These are phyloP conservation scores for Quercus rubra DNA, from an alignment of 306 rosid species.

Conservation along the genomic window DNA sequence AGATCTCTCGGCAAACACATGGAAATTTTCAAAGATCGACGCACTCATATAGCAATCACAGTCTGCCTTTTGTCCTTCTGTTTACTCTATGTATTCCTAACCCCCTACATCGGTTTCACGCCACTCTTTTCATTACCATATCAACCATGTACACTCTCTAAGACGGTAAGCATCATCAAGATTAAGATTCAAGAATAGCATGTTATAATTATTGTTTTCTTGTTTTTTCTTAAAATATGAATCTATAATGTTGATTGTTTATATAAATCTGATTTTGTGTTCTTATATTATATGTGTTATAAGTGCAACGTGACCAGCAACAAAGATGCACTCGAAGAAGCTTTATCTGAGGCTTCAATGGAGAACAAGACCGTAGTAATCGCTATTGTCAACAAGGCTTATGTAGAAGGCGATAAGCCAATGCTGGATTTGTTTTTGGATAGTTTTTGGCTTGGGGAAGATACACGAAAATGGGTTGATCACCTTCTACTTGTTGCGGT, in stretches of 20 bases:
- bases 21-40: neutral
- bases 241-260: neutral
- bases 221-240: neutral
- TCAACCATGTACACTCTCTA: neutral
- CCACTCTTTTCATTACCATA: neutral
- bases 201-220: neutral
- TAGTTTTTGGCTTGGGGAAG: conserved; percentile 33
- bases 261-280: neutral
- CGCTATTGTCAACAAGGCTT: conserved; percentile 26
- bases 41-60: neutral
- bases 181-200: too few species aligned
- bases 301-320: neutral
- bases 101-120: neutral
- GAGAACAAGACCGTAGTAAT: conserved; percentile 19
- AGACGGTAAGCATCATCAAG: neutral
- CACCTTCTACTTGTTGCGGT: conserved; percentile 27
- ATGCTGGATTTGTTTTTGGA: conserved; percentile 34
- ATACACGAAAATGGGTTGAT: conserved; percentile 10
- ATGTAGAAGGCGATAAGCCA: conserved; percentile 23
- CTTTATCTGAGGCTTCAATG: conserved; percentile 19
- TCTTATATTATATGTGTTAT: neutral
- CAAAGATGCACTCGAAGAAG: conserved; percentile 14
- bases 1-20: neutral
- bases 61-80: neutral
- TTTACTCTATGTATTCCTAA: neutral